Conservation (phyloP, 495 filamentous ascomycete genomes). For the Lasiosphaeris hirsuta region DNA sequence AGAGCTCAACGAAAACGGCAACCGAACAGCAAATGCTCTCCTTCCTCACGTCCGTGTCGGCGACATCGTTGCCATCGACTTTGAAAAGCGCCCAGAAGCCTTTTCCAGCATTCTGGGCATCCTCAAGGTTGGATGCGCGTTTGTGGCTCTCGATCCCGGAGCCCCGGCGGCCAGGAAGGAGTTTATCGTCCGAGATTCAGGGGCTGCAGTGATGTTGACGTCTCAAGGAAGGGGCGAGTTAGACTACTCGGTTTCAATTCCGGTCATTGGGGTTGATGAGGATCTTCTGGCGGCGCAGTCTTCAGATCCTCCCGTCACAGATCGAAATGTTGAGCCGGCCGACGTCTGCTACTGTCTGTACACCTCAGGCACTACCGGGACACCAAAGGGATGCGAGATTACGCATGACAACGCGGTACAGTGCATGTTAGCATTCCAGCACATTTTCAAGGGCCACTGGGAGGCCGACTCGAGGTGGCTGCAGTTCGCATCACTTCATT, state of each 20-base stretch:
- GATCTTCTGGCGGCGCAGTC: conserved; percentile 25
- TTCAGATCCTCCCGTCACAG: conserved; percentile 18
- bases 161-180: conserved; percentile 59
- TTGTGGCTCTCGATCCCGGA: conserved; percentile 68
- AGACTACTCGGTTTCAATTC: conserved; percentile 23
- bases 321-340: conserved; percentile 31
- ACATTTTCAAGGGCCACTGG: conserved; percentile 69
- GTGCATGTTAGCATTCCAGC: conserved; percentile 69
- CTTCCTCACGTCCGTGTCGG: conserved; percentile 37
- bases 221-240: conserved; percentile 27
- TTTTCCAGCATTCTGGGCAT: conserved; percentile 78
- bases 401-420: conserved; percentile 73
- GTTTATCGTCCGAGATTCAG: conserved; percentile 65
- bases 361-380: conserved; percentile 79
- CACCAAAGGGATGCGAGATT: conserved; percentile 73
- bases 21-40: conserved; percentile 58
- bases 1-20: conserved; percentile 57
- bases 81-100: conserved; percentile 75
- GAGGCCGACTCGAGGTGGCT: conserved; percentile 67
- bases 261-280: conserved; percentile 41
- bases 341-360: conserved; percentile 71
- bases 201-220: conserved; percentile 50
- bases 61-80: conserved; percentile 68
- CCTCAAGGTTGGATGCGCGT: conserved; percentile 77
- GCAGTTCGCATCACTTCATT: conserved; percentile 86